Evolutionary conservation across 148 eudicot species (phyloP).

Genomic region (Rheum nobile): DNA sequence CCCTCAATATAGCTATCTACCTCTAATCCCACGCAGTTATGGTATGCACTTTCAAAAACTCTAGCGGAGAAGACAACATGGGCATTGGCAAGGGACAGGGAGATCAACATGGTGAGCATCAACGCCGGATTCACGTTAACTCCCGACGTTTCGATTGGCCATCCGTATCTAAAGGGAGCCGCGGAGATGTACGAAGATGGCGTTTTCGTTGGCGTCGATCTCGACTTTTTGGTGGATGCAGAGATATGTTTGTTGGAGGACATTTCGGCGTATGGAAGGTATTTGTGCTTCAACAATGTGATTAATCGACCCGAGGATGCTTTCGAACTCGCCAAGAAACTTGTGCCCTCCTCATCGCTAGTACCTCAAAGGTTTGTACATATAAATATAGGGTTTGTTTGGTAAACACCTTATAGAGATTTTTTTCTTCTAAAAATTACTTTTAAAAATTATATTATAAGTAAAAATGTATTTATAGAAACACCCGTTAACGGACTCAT

Average conservation of each 20-base stretch:
- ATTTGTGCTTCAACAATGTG: constrained; percentile 50
- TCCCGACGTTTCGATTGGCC: constrained; percentile 22
- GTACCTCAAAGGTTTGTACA: not conserved
- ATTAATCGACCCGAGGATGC: constrained; percentile 33
- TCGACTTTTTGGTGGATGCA: constrained; percentile 37
- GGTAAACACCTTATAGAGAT: too few relatives aligned
- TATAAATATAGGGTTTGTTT: too few relatives aligned
- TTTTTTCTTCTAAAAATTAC: too few relatives aligned
- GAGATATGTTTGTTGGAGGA: constrained; percentile 48
- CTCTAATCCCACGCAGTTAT: constrained; percentile 31
- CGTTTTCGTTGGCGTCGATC: constrained; percentile 39
- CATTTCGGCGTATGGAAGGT: constrained; percentile 44
- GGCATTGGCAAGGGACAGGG: constrained; percentile 76
- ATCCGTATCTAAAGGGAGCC: constrained; percentile 60
- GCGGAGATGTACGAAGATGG: constrained; percentile 71
- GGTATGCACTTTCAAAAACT: constrained; percentile 62
- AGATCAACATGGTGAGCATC: constrained; percentile 43
- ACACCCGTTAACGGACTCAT: too few relatives aligned
- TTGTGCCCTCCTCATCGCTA: constrained; percentile 21
- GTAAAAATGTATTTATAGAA: too few relatives aligned
- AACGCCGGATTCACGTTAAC: constrained; percentile 38
- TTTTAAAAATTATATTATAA: too few relatives aligned
- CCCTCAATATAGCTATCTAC: too few relatives aligned
- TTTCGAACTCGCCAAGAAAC: constrained; percentile 28
- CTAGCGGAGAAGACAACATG: constrained; percentile 61